phyloP scores from a whole-genome alignment of 2,329 filamentous ascomycete genomes.

The Pseudogymnoascus sp. region DNA sequence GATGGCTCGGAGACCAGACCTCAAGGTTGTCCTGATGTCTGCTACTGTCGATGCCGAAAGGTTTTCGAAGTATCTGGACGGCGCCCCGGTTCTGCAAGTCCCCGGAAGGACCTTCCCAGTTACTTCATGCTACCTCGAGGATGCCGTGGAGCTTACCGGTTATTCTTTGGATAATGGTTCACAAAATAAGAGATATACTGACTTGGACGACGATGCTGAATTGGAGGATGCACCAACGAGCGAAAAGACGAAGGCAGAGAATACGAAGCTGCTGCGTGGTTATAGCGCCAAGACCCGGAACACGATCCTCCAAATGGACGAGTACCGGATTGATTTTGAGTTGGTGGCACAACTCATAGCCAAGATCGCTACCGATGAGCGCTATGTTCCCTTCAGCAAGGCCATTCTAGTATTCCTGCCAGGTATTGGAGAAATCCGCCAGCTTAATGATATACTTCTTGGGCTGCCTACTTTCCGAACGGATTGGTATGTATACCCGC shows the following conservation, averaged over 20 bases:
- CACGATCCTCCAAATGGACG: slow-evolving; percentile 69
- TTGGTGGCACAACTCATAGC: slow-evolving; percentile 72
- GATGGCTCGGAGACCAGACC: slow-evolving; percentile 63
- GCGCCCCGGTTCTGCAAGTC: slow-evolving; percentile 79
- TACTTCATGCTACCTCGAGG: slow-evolving; percentile 77
- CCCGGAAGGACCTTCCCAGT: slow-evolving; percentile 93
- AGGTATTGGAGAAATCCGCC: slow-evolving; percentile 85
- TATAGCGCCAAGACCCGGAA: slow-evolving; percentile 72
- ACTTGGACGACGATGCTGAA: slow-evolving; percentile 52
- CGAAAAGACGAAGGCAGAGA: slow-evolving; percentile 38
- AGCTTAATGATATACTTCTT: slow-evolving; percentile 74
- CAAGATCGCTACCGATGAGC: slow-evolving; percentile 60
- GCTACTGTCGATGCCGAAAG: slow-evolving; percentile 88
- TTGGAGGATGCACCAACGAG: slow-evolving; percentile 41
- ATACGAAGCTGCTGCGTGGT: slow-evolving; percentile 55
- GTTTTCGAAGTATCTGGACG: slow-evolving; percentile 80
- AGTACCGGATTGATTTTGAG: slow-evolving; percentile 86
- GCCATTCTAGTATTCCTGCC: slow-evolving; percentile 93
- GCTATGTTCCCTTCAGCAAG: slow-evolving; percentile 66
- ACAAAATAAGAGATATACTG: slow-evolving; percentile 40
- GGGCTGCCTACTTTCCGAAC: slow-evolving; percentile 66
- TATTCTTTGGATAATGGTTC: slow-evolving; percentile 49
- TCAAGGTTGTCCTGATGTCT: slow-evolving; percentile 95
- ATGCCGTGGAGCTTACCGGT: slow-evolving; percentile 80
- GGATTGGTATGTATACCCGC: slow-evolving; percentile 76